A percentile compares a stretch with the other conserved stretches of the same genome.
phyloP scores from a whole-genome alignment of 129 eudicot species.

The Lonicera japonica region DNA sequence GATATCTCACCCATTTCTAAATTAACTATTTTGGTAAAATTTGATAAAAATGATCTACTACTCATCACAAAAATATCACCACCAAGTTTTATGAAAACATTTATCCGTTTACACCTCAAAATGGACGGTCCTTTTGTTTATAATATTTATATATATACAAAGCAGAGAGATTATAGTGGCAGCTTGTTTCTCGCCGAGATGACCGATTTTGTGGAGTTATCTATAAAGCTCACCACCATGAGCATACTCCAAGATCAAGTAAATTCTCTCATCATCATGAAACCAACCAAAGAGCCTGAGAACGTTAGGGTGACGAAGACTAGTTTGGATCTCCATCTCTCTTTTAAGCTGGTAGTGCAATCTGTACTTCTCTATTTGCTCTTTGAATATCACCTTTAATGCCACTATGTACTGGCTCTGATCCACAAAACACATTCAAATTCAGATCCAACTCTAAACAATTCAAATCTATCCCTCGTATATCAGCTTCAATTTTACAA shows the following conservation, averaged over 20 bases:
- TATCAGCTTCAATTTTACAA: no score
- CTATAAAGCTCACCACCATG: constrained; percentile 82
- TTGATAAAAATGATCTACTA: no score
- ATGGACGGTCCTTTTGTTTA: no score
- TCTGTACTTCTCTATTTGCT: constrained; percentile 78
- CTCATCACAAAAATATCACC: no score
- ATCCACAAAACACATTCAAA: background rate
- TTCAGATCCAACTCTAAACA: constrained; percentile 8
- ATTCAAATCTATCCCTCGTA: background rate
- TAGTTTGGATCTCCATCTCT: constrained; percentile 75
- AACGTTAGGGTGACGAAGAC: constrained; percentile 77
- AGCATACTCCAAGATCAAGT: constrained; percentile 81
- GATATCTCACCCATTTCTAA: no score
- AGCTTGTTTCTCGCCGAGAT: constrained; percentile 42
- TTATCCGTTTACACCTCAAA: no score
- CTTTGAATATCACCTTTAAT: constrained; percentile 81
- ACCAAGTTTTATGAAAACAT: no score
- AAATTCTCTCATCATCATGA: constrained; percentile 46
- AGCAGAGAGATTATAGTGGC: constrained; percentile 31
- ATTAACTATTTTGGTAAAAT: no score
- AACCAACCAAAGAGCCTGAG: constrained; percentile 80
- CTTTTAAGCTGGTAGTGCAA: constrained; percentile 76
- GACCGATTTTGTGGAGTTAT: constrained; percentile 32
- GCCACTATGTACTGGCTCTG: constrained; percentile 85
- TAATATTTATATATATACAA: background rate